These are phyloP conservation scores for Ophiostoma montium DNA, from an alignment of 2,329 filamentous ascomycete species.

Conservation along the genomic window DNA sequence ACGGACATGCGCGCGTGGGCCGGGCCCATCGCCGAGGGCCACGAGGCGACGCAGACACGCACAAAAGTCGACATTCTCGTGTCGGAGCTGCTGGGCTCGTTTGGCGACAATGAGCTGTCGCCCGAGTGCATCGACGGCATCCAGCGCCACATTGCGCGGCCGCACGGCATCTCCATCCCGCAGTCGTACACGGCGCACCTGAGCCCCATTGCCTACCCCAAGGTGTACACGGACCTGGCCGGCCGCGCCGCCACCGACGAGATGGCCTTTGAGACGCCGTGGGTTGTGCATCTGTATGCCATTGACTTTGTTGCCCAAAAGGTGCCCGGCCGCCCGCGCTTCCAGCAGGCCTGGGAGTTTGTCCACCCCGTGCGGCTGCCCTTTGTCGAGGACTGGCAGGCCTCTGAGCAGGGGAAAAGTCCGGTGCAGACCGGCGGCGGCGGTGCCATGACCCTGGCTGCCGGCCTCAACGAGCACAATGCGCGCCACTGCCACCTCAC, in stretches of 20 bases:
- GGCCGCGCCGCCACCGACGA: conserved; percentile 46
- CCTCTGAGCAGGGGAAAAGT: conserved; percentile 39
- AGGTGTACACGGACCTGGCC: conserved; percentile 68
- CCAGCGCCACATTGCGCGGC: conserved; percentile 67
- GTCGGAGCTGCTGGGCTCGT: conserved; percentile 87
- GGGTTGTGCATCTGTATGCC: conserved; percentile 84
- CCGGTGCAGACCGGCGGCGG: conserved; percentile 50
- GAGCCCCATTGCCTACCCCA: conserved; percentile 81
- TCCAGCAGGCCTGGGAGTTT: conserved; percentile 72
- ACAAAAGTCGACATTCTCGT: conserved; percentile 80
- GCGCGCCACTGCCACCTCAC: conserved; percentile 61
- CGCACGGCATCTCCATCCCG: conserved; percentile 84
- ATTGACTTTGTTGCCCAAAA: conserved; percentile 69
- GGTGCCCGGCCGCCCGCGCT: conserved; percentile 43
- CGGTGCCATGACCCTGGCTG: conserved; percentile 59
- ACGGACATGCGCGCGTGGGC: conserved; percentile 97
- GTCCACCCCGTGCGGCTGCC: conserved; percentile 51
- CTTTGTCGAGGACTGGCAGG: conserved; percentile 20
- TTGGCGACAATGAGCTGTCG: conserved; percentile 92
- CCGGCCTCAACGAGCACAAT: conserved; percentile 85
- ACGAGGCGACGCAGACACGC: conserved; percentile 31
- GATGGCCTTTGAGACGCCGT: conserved; percentile 76
- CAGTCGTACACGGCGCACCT: conserved; percentile 86
- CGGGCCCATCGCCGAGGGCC: conserved; percentile 47
- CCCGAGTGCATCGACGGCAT: conserved; percentile 91